Percentiles rank a stretch among this genome's conserved stretches.
Conservation (phyloP, 2,329 filamentous ascomycete species). For the Corniculantispora saksenae region DNA sequence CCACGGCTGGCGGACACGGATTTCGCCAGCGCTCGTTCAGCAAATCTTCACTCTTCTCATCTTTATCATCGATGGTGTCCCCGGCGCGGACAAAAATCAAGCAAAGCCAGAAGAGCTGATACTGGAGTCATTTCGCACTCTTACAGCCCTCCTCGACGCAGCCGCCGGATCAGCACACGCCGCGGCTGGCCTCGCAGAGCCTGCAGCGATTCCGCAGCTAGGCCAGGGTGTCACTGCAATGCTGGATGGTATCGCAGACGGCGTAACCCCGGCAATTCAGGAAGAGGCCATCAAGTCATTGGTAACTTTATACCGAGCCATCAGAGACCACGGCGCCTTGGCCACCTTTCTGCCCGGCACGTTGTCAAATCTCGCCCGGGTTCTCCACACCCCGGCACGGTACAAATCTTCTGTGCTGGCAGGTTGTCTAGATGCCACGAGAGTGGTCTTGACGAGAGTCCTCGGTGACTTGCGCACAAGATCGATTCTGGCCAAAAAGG, state of each 20-base stretch:
- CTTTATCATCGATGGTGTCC: slow-evolving; percentile 74
- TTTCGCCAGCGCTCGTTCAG: slow-evolving; percentile 72
- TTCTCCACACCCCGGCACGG: slow-evolving; percentile 68
- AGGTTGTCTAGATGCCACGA: slow-evolving; percentile 60
- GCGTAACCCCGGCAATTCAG: slow-evolving; percentile 67
- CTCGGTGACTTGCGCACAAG: slow-evolving; percentile 59
- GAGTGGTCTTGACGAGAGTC: slow-evolving; percentile 53
- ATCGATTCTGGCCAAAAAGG: slow-evolving; percentile 42
- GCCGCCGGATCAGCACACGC: slow-evolving; percentile 52
- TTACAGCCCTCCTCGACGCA: slow-evolving; percentile 65
- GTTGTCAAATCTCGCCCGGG: slow-evolving; percentile 76
- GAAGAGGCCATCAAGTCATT: slow-evolving; percentile 68
- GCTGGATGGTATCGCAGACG: slow-evolving; percentile 70
- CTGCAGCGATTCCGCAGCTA: slow-evolving; percentile 70
- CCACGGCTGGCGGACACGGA: slow-evolving; percentile 74
- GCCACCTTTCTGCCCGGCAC: slow-evolving; percentile 87
- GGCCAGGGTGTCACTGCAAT: slow-evolving; percentile 82
- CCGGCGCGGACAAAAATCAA: slow-evolving; percentile 49
- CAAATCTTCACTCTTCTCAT: slow-evolving; percentile 85
- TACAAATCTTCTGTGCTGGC: slow-evolving; percentile 62
- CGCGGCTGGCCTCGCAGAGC: slow-evolving; percentile 52
- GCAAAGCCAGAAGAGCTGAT: slow-evolving; percentile 71
- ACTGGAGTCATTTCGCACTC: slow-evolving; percentile 68
- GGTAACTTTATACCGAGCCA: slow-evolving; percentile 58
- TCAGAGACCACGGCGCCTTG: slow-evolving; percentile 73